Evolutionary conservation across 2,329 filamentous ascomycete genomes (phyloP), one percentile per base, ranked within the genome.

Genomic region (Aspergillus caelatus): DNA sequence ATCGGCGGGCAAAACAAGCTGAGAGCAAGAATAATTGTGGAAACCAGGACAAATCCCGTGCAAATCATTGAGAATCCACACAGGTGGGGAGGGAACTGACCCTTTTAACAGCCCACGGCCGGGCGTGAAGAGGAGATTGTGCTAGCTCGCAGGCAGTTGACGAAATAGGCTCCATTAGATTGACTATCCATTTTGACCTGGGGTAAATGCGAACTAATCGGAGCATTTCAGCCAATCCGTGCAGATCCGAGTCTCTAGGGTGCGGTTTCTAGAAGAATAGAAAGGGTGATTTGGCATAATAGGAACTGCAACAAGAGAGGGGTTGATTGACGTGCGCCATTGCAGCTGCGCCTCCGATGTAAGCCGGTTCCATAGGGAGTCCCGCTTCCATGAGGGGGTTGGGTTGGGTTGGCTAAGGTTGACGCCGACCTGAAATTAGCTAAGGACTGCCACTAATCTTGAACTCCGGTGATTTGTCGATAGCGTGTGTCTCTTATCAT

Each of bases 121-220:
- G 56, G 53, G 32, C 39, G 21, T 57, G 64, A 59, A 39, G 54
- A 63, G 59, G 57, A 57, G 62, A 67, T 67, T 56, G 60, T 64
- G 62, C 63, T 67, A 62, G 65, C 59, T 57, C 41, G 61, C 56
- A 62, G 46, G 48, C 30, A 46, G 53, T 62, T 67, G 65, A 65
- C 62, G 66, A 63, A 65, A 67, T 65, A 65, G 58, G 36, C 57
- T 59, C 61, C 57, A 54, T 57, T 58, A 62, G 58, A 53, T 56
- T 62, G 57, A 57, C 26, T 57, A 58, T 56, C 57, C 55, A 57
- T 63, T 54, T 59, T 58, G 71, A 74, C 72, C 73, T 74, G 73
- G 73, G 73, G 73, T 75, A 75, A 62, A 68, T 53, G 58, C 50
- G 56, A 61, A 62, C 19, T 48, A 60, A 63, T 59, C 46, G 60